These are phyloP conservation scores for Penicillium sp. DNA, from an alignment of 2,329 filamentous ascomycete species.

Conservation along the genomic window DNA sequence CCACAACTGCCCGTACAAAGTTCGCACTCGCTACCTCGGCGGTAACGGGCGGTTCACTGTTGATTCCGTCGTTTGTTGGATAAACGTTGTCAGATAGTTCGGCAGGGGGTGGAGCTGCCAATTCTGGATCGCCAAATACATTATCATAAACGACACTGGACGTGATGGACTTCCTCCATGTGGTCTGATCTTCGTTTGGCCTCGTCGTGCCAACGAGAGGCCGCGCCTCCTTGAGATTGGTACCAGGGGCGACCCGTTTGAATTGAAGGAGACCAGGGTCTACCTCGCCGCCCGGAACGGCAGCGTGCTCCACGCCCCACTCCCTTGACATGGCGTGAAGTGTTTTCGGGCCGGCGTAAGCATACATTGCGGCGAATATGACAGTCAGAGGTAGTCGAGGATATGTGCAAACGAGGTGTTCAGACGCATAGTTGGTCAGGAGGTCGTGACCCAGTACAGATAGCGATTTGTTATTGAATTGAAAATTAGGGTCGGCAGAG, in stretches of 20 bases:
- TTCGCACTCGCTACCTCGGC: conserved; percentile 68
- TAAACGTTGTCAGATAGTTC: conserved; percentile 18
- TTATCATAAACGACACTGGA: conserved; percentile 82
- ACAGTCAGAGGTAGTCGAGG: conserved; percentile 90
- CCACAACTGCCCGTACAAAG: conserved; percentile 83
- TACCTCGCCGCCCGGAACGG: conserved; percentile 85
- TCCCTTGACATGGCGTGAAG: conserved; percentile 75
- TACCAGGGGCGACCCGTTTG: conserved; percentile 54
- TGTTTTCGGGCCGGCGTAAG: conserved; percentile 77
- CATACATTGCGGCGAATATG: conserved; percentile 82
- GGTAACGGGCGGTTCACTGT: conserved; percentile 45
- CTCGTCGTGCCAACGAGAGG: conserved; percentile 46
- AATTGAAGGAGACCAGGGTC: conserved; percentile 91
- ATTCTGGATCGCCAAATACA: conserved; percentile 74
- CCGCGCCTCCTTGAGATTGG: conserved; percentile 42
- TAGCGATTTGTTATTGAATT: conserved; percentile 88
- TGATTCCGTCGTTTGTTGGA: conserved; percentile 15
- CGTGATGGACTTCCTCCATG: conserved; percentile 73
- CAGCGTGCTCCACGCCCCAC: conserved; percentile 92
- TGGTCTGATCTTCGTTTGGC: conserved; percentile 56
- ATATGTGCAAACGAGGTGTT: conserved; percentile 86
- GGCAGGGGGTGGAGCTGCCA: conserved; percentile 36
- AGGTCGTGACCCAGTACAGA: conserved; percentile 81
- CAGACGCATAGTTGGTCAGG: conserved; percentile 85
- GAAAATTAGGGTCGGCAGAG: conserved; percentile 77